A percentile compares a stretch with the other conserved stretches of the same genome.
Conservation (phyloP, 441 rosid species). For the Eutrema salsugineum region DNA sequence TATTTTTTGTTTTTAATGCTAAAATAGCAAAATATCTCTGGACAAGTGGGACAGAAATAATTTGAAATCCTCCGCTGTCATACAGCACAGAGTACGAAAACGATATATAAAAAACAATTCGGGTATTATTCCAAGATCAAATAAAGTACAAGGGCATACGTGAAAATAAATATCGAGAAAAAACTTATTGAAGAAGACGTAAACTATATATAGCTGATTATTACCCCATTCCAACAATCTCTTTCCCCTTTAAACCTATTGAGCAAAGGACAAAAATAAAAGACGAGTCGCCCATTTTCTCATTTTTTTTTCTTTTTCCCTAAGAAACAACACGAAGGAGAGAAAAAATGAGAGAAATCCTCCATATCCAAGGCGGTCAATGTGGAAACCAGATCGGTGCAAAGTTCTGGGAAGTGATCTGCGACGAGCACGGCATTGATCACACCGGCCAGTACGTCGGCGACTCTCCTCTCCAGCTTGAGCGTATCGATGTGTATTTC, state of each 20-base stretch:
- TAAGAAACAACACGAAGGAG: background rate
- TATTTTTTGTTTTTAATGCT: background rate
- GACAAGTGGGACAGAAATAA: constrained; percentile 30
- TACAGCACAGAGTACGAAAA: constrained; percentile 31
- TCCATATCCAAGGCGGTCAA: constrained; percentile 70
- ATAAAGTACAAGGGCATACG: background rate
- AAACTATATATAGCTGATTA: constrained; percentile 33
- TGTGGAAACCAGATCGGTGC: constrained; percentile 64
- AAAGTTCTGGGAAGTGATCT: constrained; percentile 71
- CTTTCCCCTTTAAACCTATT: constrained; percentile 20
- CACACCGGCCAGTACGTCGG: constrained; percentile 47
- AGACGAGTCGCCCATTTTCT: constrained; percentile 24
- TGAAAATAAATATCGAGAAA: background rate
- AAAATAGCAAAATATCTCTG: constrained; percentile 25
- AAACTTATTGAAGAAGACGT: constrained; percentile 23
- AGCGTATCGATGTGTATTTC: constrained; percentile 60
- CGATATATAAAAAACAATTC: background rate
- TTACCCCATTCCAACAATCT: constrained; percentile 15
- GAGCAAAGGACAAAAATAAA: background rate
- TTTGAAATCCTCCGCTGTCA: constrained; percentile 32
- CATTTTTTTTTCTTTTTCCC: background rate
- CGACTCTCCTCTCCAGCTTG: constrained; percentile 50
- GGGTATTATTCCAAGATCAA: background rate
- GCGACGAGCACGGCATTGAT: constrained; percentile 65
- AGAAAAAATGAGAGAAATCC: constrained; percentile 62